Conservation (phyloP, 2,329 filamentous ascomycete genomes). For the Coniochaeta hoffmannii region DNA sequence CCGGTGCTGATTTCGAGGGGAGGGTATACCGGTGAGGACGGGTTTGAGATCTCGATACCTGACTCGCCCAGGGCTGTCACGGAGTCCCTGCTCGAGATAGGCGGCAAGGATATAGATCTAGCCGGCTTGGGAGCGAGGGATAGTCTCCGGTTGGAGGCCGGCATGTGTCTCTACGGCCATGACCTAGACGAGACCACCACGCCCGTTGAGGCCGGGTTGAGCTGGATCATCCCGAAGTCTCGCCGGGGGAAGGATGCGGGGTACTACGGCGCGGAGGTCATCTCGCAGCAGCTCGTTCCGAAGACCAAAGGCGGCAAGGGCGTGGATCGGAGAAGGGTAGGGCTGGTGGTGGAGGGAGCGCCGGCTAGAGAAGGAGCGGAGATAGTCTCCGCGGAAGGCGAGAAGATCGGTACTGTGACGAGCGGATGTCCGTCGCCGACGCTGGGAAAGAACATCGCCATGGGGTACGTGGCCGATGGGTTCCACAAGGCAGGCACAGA, state of each 20-base stretch:
- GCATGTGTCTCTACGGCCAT: constrained; percentile 99
- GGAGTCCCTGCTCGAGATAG: constrained; percentile 59
- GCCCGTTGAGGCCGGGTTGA: constrained; percentile 48
- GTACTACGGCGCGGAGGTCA: constrained; percentile 79
- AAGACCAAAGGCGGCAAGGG: constrained; percentile 65
- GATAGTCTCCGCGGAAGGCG: constrained; percentile 57
- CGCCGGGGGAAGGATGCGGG: constrained; percentile 56
- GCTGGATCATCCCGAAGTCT: constrained; percentile 80
- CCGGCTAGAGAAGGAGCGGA: constrained; percentile 85
- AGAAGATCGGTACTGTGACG: constrained; percentile 72
- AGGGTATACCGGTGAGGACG: constrained; percentile 96
- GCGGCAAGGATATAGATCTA: constrained; percentile 60
- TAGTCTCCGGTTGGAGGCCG: constrained; percentile 86
- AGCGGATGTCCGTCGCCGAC: constrained; percentile 87
- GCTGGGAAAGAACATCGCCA: constrained; percentile 84
- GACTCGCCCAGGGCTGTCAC: constrained; percentile 51
- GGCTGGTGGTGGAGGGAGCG: constrained; percentile 74
- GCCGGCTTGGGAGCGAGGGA: constrained; percentile 88
- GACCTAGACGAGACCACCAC: constrained; percentile 76
- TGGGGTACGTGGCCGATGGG: constrained; percentile 83
- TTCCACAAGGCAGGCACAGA: constrained; percentile 80
- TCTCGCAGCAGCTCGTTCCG: constrained; percentile 68
- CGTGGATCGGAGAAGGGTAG: constrained; percentile 67
- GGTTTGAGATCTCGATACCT: constrained; percentile 90
- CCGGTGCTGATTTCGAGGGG: constrained; percentile 72